Evolutionary conservation across 805 yeast species (phyloP), one percentile per base, ranked within the genome.

Genomic region (Brettanomyces naardenensis): DNA sequence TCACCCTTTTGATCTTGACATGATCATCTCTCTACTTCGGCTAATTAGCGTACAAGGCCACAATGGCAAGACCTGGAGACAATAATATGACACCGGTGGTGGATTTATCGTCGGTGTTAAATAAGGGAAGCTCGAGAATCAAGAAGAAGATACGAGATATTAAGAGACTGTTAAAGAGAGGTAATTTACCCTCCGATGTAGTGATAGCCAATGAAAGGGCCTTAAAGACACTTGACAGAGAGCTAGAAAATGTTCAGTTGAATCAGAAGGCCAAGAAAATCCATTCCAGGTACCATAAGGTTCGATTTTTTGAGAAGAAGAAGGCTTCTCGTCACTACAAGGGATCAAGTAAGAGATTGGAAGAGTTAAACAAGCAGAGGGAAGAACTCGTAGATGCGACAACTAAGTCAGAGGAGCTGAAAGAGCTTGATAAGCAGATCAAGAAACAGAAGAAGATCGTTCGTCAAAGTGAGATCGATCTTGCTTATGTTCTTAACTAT

Each of bases 141-240:
- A 85, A 78, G 59, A 87, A 82, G 66, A 83, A 82, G 61, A 84
- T 90, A 44, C 76, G 97, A 64, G 95, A 90, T 56, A 68, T 87
- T 28, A 80, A 82, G 50, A 71, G 97, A 48, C 63, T 84, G 15
- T 64, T 90, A 42, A 45, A 44, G 3, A 73, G 69, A 48, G 79
- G 75, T 31, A 68, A 62, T 17, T 58, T 82, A 39, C 80, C 85
- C 11, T 71, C 78, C 1, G 69, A 68, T 47, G 65, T 73, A 33
- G 62, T 73, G 46, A 59, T 64, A 31, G 75, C 71, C 33, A 73
- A 73, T 49, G 66, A 62, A 39, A 51, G 66, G 42, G 65, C 66
- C 15, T 59, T 75, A 40, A 65, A 68, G 41, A 74, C 75, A 3
- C 59, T 75, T 31, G 54, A 62, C 21, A 54, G 62, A 9, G 78